A percentile compares a stretch with the other conserved stretches of the same genome.
Evolutionary conservation across 176 grass and related monocot genomes (phyloP).

Genomic region (Areca catechu): DNA sequence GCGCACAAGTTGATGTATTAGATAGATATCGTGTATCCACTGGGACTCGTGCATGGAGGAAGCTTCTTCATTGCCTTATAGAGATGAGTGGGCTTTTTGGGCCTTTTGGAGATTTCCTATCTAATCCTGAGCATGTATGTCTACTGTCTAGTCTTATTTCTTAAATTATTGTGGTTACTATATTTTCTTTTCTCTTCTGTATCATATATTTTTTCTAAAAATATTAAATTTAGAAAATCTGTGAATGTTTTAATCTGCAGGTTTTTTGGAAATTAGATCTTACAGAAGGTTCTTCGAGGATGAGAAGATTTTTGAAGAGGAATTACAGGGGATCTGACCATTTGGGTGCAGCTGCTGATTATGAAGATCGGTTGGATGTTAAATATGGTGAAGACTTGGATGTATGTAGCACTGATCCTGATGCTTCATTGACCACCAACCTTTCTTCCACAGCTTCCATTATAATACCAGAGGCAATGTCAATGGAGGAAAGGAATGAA

Average conservation of each 20-base stretch:
- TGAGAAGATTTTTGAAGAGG: conserved; percentile 98
- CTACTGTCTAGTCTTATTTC: conserved; percentile 25
- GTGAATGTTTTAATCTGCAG: conserved; percentile 24
- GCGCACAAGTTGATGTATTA: conserved; percentile 61
- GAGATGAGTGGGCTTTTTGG: conserved; percentile 88
- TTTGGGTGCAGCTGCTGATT: conserved; percentile 91
- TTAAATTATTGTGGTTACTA: not conserved
- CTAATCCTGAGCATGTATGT: conserved; percentile 60
- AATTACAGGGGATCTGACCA: conserved; percentile 87
- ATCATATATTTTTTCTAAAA: not conserved
- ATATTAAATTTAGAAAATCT: too few relatives aligned
- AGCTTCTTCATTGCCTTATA: conserved; percentile 82
- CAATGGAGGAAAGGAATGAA: conserved; percentile 70
- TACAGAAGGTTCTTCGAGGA: conserved; percentile 90
- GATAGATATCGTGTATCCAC: conserved; percentile 50
- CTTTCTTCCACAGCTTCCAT: conserved; percentile 68
- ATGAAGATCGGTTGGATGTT: conserved; percentile 69
- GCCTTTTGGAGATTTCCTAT: conserved; percentile 63
- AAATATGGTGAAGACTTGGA: conserved; percentile 31
- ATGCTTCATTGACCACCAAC: conserved; percentile 36
- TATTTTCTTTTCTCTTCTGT: not conserved
- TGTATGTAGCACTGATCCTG: conserved; percentile 24
- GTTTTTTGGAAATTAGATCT: conserved; percentile 92
- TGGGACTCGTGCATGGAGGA: conserved; percentile 82
- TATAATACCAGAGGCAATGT: conserved; percentile 77